phyloP scores from a whole-genome alignment of 176 grass and related monocot species.

The Oryza glumipatula region DNA sequence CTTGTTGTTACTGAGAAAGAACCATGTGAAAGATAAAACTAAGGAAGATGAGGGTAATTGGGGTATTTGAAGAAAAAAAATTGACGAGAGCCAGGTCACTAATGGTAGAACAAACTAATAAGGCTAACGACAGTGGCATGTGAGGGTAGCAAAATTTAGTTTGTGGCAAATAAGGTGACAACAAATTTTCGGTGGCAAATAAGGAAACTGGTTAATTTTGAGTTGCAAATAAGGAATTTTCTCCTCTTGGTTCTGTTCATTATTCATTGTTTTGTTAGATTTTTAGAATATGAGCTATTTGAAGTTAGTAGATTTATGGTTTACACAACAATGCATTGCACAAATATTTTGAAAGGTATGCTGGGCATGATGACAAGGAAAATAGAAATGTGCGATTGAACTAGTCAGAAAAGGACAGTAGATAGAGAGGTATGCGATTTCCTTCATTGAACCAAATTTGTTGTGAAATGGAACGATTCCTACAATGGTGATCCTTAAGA shows the following conservation, averaged over 20 bases:
- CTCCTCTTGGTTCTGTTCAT: neutral
- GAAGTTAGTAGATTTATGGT: neutral
- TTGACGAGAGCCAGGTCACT: too few relatives aligned
- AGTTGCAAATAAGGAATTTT: too few relatives aligned
- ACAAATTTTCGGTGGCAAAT: too few relatives aligned
- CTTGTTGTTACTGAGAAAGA: too few relatives aligned
- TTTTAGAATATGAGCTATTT: neutral
- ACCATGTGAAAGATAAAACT: too few relatives aligned
- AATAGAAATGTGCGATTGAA: neutral
- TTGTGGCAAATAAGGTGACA: too few relatives aligned
- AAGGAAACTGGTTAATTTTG: too few relatives aligned
- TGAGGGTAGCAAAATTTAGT: too few relatives aligned
- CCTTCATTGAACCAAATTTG: neutral
- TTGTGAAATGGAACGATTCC: neutral
- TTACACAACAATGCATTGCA: neutral
- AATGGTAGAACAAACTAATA: too few relatives aligned
- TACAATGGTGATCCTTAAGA: neutral
- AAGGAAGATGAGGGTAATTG: too few relatives aligned
- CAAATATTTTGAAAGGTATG: neutral
- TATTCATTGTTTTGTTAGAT: neutral
- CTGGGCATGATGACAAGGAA: neutral
- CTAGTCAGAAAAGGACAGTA: neutral
- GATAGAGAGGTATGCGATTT: neutral
- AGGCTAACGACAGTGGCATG: too few relatives aligned
- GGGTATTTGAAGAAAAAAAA: too few relatives aligned